phyloP scores from a whole-genome alignment of 2,329 filamentous ascomycete species.

The Hypomyces perniciosus region DNA sequence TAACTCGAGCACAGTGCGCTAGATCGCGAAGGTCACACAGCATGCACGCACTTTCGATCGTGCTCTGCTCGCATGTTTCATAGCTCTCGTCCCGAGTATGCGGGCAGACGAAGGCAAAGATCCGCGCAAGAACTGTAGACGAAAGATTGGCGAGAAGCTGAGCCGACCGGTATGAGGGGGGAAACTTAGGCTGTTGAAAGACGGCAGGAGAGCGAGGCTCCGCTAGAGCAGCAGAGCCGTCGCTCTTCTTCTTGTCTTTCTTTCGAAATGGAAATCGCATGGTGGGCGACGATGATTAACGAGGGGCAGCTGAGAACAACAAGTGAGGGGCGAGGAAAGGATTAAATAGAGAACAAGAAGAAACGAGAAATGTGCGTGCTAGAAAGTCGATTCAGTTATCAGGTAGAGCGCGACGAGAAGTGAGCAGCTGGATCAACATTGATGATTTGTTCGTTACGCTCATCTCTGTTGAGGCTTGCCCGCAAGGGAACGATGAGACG shows the following conservation, averaged over 20 bases:
- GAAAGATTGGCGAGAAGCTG: constrained; percentile 52
- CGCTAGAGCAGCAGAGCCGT: constrained; percentile 18
- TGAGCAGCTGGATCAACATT: no score
- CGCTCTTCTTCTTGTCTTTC: constrained; percentile 32
- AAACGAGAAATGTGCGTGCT: background rate
- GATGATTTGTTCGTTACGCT: no score
- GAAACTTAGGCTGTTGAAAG: constrained; percentile 24
- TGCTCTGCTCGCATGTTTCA: constrained; percentile 75
- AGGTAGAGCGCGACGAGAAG: no score
- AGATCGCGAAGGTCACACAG: constrained; percentile 89
- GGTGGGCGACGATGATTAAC: constrained; percentile 11
- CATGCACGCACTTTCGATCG: constrained; percentile 77
- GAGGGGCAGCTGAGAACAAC: background rate
- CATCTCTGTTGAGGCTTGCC: no score
- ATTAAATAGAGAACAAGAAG: background rate
- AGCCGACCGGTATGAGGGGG: constrained; percentile 37
- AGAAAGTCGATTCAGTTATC: background rate
- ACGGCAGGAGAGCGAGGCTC: constrained; percentile 24
- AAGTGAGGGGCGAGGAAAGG: background rate
- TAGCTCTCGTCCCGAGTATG: constrained; percentile 73
- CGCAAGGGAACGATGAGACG: no score
- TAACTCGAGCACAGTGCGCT: constrained; percentile 70
- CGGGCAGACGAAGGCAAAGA: constrained; percentile 79
- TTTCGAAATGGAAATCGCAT: constrained; percentile 34
- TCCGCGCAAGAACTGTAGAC: constrained; percentile 62